Percentiles rank a stretch among this genome's conserved stretches.
phyloP scores from a whole-genome alignment of 1,139 yeast genomes.

The Williopsis jadinii region DNA sequence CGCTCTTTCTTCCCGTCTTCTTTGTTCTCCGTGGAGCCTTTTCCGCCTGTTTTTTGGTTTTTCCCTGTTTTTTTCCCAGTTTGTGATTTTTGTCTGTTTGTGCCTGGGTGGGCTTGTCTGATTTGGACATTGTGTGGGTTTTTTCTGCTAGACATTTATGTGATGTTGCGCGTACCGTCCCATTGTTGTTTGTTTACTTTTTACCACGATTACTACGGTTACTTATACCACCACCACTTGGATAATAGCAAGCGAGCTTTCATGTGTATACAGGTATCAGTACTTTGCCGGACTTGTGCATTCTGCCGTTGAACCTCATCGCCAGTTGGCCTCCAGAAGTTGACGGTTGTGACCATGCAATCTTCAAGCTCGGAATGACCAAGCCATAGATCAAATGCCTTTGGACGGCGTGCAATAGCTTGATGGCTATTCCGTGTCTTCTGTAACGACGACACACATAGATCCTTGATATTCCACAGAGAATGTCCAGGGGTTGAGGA shows the following conservation, averaged over 20 bases:
- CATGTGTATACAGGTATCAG: constrained; percentile 42
- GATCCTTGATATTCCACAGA: constrained; percentile 56
- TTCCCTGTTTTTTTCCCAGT: too few relatives aligned
- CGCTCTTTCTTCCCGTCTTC: too few relatives aligned
- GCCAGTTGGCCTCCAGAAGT: constrained; percentile 54
- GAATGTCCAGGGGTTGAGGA: constrained; percentile 20
- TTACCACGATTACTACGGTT: too few relatives aligned
- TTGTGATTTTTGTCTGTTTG: too few relatives aligned
- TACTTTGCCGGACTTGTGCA: constrained; percentile 42
- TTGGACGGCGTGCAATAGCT: constrained; percentile 36
- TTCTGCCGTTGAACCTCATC: constrained; percentile 39
- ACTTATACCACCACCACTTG: too few relatives aligned
- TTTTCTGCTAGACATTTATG: too few relatives aligned
- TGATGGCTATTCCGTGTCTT: constrained; percentile 40
- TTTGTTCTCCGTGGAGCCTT: too few relatives aligned
- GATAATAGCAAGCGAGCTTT: not conserved
- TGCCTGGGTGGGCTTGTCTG: too few relatives aligned
- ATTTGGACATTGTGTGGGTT: too few relatives aligned
- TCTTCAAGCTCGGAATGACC: constrained; percentile 30
- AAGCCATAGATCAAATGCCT: constrained; percentile 47
- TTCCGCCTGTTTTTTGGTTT: too few relatives aligned
- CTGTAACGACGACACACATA: constrained; percentile 55
- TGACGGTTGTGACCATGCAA: constrained; percentile 73
- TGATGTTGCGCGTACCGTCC: too few relatives aligned
- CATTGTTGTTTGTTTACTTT: too few relatives aligned